These are phyloP conservation scores for Dictyostelium brefeldianum DNA, from an alignment of 78 protist genomes.

Conservation along the genomic window DNA sequence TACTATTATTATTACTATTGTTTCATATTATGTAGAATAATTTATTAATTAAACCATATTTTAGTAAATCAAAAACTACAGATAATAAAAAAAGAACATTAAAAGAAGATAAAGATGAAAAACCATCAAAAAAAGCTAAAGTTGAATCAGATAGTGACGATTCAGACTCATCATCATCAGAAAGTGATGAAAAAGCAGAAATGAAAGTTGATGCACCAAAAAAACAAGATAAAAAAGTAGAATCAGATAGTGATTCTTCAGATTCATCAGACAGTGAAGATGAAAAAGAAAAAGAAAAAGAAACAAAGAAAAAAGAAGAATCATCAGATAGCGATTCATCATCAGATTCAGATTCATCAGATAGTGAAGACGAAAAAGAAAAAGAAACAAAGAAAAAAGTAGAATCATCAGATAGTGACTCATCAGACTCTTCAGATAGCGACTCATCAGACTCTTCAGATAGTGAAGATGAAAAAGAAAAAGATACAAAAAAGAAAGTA, in stretches of 20 bases:
- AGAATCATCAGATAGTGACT: neutral
- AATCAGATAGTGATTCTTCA: neutral
- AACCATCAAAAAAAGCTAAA: neutral
- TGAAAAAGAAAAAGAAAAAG: conserved; percentile 26
- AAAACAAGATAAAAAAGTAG: neutral
- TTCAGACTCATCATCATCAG: neutral
- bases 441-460: neutral
- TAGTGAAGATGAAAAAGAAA: neutral
- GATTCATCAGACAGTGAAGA: conserved; percentile 16
- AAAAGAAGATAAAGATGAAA: conserved; percentile 45
- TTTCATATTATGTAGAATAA: no score
- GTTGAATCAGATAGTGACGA: conserved; percentile 12
- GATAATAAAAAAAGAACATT: conserved; percentile 13
- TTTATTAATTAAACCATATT: neutral
- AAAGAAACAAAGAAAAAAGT: neutral
- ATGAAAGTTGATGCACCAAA: neutral
- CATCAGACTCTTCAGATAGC: neutral
- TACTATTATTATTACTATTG: neutral
- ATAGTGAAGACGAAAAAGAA: neutral
- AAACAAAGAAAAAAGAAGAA: neutral
- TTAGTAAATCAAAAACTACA: neutral
- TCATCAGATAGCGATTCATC: conserved; percentile 4
- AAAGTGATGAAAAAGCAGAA: neutral
- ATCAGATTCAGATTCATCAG: neutral
- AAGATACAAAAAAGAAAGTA: neutral